Evolutionary conservation across 1,284 basidiomycete species (phyloP), one percentile per base, ranked within the genome.

Genomic region (Puccinia triticina): DNA sequence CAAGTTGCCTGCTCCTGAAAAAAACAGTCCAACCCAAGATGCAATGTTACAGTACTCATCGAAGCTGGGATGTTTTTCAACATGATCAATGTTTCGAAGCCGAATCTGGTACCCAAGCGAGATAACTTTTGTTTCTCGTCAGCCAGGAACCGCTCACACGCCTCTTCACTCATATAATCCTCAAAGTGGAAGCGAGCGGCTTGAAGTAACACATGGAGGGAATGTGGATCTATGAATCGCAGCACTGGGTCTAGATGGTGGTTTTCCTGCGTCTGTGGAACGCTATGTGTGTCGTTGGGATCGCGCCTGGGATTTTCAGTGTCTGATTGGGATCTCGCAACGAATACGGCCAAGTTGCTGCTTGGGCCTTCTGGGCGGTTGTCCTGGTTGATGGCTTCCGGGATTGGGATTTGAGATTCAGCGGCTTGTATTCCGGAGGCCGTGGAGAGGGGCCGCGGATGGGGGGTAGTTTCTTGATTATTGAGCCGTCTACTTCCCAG

Each of bases 1-100:
- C 64, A 67, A 14, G n/a, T 29, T 1, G 64, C 64, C 64, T 43
- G 64, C 32, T 67, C 64, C 18, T 67, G 64, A 67, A 67, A 67
- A 21, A 29, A 2, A n/a, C 64, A 67, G 40, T 67, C 64, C n/a
- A 67, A 37, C 14, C 64, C 64, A 67, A 67, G 64, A 21, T 16
- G 32, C 5, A 2, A 16, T 67, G n/a, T 67, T 23, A 67, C 64
- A 11, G 64, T 37, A 37, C 14, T 18, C 34, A 67, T 67, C 32
- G 64, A 37, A 1, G 64, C n/a, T 37, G 64, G 64, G 5, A 57
- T 57, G 4, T 57, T 57, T 4, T 57, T 57, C 55, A 57, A n/a
- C 5, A 57, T 57, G 26, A 57, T 57, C 4, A 32, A 67, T 7
- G 64, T 67, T 37, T 67, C 3, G 32, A 67, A 67, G 5, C 40